Conservation (phyloP, 768 basidiomycete genomes). For the Lactarius vividus region DNA sequence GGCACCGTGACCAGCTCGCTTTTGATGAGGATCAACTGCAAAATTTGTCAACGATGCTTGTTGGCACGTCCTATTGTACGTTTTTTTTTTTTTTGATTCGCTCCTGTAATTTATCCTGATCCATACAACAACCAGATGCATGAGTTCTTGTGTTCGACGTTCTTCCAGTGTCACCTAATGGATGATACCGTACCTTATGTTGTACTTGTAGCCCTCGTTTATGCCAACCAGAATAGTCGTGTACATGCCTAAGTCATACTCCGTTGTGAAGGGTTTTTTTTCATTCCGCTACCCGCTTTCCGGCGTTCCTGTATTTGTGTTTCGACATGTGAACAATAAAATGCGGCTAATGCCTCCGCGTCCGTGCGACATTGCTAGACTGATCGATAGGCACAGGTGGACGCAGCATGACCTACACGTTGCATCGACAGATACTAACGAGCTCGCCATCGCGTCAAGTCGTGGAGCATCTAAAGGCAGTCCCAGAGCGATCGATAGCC, state of each 20-base stretch:
- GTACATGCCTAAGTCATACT: not conserved
- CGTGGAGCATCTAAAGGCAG: not conserved
- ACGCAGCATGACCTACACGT: slow-evolving; percentile 21
- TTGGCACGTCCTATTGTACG: slow-evolving; percentile 87
- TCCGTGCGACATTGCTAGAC: slow-evolving; percentile 10
- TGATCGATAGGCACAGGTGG: slow-evolving; percentile 23
- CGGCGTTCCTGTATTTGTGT: slow-evolving; percentile 4
- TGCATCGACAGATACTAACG: slow-evolving; percentile 5
- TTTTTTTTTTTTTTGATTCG: slow-evolving; percentile 31
- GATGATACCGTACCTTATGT: not conserved
- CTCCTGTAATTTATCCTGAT: slow-evolving; percentile 13
- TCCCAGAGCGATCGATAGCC: slow-evolving; percentile 2
- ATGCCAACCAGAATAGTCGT: not conserved
- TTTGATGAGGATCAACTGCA: slow-evolving; percentile 91
- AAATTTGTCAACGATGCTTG: slow-evolving; percentile 82
- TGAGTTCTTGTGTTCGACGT: slow-evolving; percentile 4
- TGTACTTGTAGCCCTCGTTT: slow-evolving; percentile 1
- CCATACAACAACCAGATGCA: slow-evolving; percentile 31
- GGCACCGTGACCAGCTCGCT: slow-evolving; percentile 83
- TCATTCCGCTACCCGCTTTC: not conserved
- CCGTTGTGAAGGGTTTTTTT: slow-evolving; percentile 1
- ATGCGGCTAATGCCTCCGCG: slow-evolving; percentile 4
- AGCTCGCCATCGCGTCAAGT: slow-evolving; percentile 5
- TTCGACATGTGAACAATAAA: slow-evolving; percentile 6
- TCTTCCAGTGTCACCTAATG: not conserved